phyloP scores from a whole-genome alignment of 345 rosid species.

The Hirschfeldia incana region DNA sequence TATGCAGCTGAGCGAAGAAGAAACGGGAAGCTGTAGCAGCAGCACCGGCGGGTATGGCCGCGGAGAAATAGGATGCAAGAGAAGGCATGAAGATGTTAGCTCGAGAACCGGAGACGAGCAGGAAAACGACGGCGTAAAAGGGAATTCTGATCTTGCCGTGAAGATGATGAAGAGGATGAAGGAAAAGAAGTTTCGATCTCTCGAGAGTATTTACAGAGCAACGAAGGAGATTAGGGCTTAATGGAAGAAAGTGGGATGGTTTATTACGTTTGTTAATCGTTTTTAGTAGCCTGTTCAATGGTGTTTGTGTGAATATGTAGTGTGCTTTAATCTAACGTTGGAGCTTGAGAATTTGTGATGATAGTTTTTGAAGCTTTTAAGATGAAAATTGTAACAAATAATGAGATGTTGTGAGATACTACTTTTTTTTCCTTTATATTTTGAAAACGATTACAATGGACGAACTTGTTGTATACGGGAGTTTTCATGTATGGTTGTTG shows the following conservation, averaged over 20 bases:
- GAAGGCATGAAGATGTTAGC: constrained; percentile 30
- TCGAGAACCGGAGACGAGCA: constrained; percentile 6
- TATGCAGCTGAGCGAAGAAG: constrained; percentile 43
- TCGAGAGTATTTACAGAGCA: constrained; percentile 35
- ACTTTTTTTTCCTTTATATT: background rate
- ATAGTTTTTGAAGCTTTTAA: constrained; percentile 20
- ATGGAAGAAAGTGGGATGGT: background rate
- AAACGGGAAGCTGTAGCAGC: constrained; percentile 39
- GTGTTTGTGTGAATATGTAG: background rate
- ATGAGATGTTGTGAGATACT: background rate
- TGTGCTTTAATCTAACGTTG: constrained; percentile 16
- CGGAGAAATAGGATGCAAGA: constrained; percentile 9
- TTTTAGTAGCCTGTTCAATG: background rate
- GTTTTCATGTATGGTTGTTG: constrained; percentile 13
- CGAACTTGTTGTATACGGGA: constrained; percentile 4
- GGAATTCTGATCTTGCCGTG: background rate
- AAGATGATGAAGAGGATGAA: constrained; percentile 26
- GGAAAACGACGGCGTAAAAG: constrained; percentile 26
- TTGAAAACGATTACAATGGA: constrained; percentile 1
- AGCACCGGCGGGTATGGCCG: constrained; percentile 19
- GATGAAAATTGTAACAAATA: constrained; percentile 5
- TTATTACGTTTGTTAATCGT: constrained; percentile 22
- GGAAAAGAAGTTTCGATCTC: constrained; percentile 39
- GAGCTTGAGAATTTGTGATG: constrained; percentile 10
- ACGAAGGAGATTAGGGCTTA: constrained; percentile 32